Percentiles rank a stretch among this genome's conserved stretches.
Conservation (phyloP, 352 stramenopile species). For the Globisporangium emineosum region DNA sequence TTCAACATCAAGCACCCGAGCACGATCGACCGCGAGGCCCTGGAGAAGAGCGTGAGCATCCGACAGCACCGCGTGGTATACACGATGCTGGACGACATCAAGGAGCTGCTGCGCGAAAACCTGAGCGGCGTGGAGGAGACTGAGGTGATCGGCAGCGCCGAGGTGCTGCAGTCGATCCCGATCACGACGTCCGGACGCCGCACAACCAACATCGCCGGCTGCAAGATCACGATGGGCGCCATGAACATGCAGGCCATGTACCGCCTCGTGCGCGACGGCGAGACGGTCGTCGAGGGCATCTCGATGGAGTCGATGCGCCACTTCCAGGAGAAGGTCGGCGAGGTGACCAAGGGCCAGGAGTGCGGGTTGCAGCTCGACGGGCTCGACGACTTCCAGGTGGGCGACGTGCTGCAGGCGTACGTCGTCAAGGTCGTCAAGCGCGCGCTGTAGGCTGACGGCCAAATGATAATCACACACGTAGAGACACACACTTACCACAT, state of each 20-base stretch:
- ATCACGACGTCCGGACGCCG: constrained; percentile 73
- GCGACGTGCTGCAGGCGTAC: constrained; percentile 95
- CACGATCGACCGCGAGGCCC: constrained; percentile 74
- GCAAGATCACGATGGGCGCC: constrained; percentile 92
- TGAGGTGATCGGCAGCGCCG: constrained; percentile 65
- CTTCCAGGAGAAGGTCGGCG: constrained; percentile 91
- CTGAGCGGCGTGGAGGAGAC: constrained; percentile 59
- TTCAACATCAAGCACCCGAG: constrained; percentile 86
- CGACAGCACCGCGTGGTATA: constrained; percentile 85
- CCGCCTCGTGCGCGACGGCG: constrained; percentile 88
- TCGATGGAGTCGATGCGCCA: constrained; percentile 84
- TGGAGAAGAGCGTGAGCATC: constrained; percentile 76
- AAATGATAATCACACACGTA: constrained; percentile 1
- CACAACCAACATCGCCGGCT: constrained; percentile 95
- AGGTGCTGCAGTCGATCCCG: constrained; percentile 83
- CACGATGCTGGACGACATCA: constrained; percentile 86
- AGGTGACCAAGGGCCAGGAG: constrained; percentile 94
- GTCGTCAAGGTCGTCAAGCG: constrained; percentile 70
- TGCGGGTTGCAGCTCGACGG: constrained; percentile 96
- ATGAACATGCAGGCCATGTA: constrained; percentile 88
- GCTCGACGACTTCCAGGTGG: constrained; percentile 90
- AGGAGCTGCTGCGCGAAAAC: constrained; percentile 70
- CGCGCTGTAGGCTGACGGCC: constrained; percentile 28
- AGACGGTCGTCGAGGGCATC: constrained; percentile 86
- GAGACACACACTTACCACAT: neutral